Conservation (phyloP, 129 eudicot genomes). For the Artemisia tridentata region DNA sequence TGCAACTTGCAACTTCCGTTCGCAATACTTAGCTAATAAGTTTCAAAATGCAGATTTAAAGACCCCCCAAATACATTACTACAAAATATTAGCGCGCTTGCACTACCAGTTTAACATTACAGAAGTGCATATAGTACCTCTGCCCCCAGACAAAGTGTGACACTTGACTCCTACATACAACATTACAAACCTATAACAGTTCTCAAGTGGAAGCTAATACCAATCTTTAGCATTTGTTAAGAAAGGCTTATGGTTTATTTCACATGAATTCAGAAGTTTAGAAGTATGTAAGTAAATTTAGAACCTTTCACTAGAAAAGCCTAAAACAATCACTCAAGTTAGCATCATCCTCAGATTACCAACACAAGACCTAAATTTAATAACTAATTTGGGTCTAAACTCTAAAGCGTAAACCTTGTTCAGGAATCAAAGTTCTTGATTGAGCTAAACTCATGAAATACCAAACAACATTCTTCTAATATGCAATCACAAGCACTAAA, state of each 20-base stretch:
- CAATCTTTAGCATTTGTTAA: background rate
- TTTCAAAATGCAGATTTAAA: background rate
- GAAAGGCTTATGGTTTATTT: background rate
- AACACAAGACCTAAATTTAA: background rate
- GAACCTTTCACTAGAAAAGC: background rate
- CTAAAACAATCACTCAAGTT: background rate
- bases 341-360: slow-evolving; percentile 7
- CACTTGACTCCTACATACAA: background rate
- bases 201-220: background rate
- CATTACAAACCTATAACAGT: background rate
- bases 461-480: slow-evolving; percentile 6
- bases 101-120: slow-evolving; percentile 1
- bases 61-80: background rate
- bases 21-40: too few relatives aligned
- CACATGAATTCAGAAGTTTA: background rate
- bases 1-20: too few relatives aligned
- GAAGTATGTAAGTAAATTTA: background rate
- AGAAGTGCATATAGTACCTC: background rate
- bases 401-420: background rate
- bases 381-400: slow-evolving; percentile 4
- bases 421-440: slow-evolving; percentile 13
- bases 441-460: background rate
- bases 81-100: background rate
- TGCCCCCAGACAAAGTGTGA: background rate
- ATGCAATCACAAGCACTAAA: slow-evolving; percentile 20